These are phyloP conservation scores for Tulasnella sp. DNA, from an alignment of 768 basidiomycete species.

Conservation along the genomic window DNA sequence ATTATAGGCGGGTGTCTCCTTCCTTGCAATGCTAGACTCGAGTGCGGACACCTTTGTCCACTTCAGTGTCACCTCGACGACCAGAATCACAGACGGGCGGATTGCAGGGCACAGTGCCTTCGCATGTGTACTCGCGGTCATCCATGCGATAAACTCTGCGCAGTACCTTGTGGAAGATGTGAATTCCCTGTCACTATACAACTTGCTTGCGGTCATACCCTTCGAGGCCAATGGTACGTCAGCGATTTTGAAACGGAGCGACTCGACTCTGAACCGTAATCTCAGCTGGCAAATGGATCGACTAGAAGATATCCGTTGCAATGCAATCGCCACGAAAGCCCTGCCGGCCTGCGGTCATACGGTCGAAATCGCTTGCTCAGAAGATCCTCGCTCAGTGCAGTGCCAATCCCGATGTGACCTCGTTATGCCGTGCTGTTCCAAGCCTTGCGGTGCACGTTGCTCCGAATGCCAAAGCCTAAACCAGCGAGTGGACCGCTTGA, in stretches of 20 bases:
- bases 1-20: slow-evolving; percentile 62
- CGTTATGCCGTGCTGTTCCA: slow-evolving; percentile 58
- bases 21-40: slow-evolving; percentile 38
- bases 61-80: slow-evolving; percentile 26
- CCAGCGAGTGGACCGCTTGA: background rate
- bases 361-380: slow-evolving; percentile 56
- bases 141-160: slow-evolving; percentile 20
- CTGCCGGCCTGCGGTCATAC: slow-evolving; percentile 54
- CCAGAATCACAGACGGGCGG: slow-evolving; percentile 3
- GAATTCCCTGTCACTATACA: slow-evolving; percentile 51
- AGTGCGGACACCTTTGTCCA: slow-evolving; percentile 29
- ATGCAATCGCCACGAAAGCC: slow-evolving; percentile 48
- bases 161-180: slow-evolving; percentile 24
- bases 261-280: background rate
- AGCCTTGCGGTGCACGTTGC: slow-evolving; percentile 55
- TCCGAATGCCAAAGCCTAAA: slow-evolving; percentile 50
- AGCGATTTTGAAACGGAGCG: background rate
- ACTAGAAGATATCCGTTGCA: slow-evolving; percentile 52
- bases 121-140: slow-evolving; percentile 19
- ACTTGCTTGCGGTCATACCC: slow-evolving; percentile 56
- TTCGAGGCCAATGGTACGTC: slow-evolving; percentile 17
- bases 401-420: slow-evolving; percentile 53
- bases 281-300: slow-evolving; percentile 53
- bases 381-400: slow-evolving; percentile 46
- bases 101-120: slow-evolving; percentile 10